phyloP scores from a whole-genome alignment of 208 protist species.

The Trypanosoma rangeli region DNA sequence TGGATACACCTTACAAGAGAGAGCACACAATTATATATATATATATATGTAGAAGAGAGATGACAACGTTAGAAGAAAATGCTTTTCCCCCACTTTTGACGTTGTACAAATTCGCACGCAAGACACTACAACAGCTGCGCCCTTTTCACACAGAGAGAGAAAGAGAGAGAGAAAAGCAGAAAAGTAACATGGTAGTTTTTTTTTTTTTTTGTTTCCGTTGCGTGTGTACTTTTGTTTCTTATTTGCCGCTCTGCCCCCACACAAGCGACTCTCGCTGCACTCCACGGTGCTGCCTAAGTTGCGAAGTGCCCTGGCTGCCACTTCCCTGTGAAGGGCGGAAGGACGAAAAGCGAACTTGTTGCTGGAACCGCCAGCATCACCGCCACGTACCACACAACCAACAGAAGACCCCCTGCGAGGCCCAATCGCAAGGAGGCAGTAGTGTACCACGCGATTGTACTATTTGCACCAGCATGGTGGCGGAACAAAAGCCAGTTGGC shows the following conservation, averaged over 20 bases:
- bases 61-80: neutral
- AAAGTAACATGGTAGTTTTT: no score
- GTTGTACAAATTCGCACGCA: neutral
- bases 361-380: conserved; percentile 25
- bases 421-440: conserved; percentile 20
- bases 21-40: neutral
- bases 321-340: conserved; percentile 31
- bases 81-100: neutral
- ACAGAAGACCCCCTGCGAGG: conserved; percentile 16
- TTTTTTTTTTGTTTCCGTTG: no score
- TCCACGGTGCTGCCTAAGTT: neutral
- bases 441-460: conserved; percentile 31
- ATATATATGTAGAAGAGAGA: neutral
- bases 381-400: conserved; percentile 32
- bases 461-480: conserved; percentile 8
- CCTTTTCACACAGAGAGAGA: neutral
- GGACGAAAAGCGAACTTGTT: conserved; percentile 32
- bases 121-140: neutral
- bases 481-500: conserved; percentile 35
- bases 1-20: neutral
- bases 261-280: neutral
- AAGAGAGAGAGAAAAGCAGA: neutral
- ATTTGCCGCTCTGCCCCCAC: neutral
- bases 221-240: no score
- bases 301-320: conserved; percentile 21